Percentiles rank a stretch among this genome's conserved stretches.
Evolutionary conservation across 352 stramenopile species (phyloP).

Genomic region (Phytophthora ramorum): DNA sequence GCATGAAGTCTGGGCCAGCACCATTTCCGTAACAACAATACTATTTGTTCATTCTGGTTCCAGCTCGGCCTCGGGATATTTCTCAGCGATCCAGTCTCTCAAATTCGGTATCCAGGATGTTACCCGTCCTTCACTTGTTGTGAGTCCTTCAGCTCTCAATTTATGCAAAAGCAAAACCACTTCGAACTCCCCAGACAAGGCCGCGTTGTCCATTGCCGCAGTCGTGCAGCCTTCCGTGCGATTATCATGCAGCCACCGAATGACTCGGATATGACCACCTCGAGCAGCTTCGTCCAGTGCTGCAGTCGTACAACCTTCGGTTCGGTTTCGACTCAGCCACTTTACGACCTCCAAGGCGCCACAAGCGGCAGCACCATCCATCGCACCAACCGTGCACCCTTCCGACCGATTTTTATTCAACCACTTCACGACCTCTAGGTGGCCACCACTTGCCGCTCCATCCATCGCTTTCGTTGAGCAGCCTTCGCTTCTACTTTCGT

Average conservation of each 20-base stretch:
- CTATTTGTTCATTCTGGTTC: not conserved
- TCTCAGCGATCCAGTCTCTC: not conserved
- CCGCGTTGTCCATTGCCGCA: conserved; percentile 2
- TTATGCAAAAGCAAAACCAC: conserved; percentile 3
- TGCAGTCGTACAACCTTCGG: not conserved
- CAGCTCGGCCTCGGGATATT: not conserved
- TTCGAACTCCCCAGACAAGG: not conserved
- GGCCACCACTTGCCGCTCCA: conserved; percentile 1
- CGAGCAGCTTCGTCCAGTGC: conserved; percentile 3
- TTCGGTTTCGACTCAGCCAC: conserved; percentile 2
- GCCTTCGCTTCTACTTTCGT: conserved; percentile 34
- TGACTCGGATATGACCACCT: conserved; percentile 1
- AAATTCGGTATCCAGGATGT: not conserved
- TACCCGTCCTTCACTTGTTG: not conserved
- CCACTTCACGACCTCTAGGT: conserved; percentile 7
- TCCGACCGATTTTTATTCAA: not conserved
- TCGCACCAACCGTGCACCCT: not conserved
- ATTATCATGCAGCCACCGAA: conserved; percentile 8
- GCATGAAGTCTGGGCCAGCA: too few relatives aligned
- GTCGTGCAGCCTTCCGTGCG: conserved; percentile 13
- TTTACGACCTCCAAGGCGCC: conserved; percentile 3
- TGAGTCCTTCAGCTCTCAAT: not conserved
- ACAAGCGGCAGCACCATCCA: conserved; percentile 2
- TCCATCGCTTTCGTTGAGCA: conserved; percentile 1
- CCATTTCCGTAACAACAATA: too few relatives aligned